Conservation (phyloP, 306 rosid genomes). For the Sesbania bispinosa region DNA sequence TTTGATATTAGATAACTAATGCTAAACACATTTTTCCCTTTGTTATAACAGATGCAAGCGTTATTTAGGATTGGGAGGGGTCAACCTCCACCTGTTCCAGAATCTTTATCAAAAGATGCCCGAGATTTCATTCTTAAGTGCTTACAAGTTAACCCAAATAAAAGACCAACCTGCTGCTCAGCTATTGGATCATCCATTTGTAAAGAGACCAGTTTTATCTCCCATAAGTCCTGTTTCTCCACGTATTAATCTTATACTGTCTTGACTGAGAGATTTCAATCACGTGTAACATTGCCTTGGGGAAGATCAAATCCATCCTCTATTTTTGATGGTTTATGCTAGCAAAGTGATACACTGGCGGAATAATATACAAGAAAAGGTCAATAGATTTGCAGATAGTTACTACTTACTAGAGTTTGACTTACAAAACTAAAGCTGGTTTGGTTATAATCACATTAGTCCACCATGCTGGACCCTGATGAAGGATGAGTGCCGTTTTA, state of each 20-base stretch:
- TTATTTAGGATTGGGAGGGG: conserved; percentile 39
- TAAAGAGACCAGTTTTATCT: conserved; percentile 39
- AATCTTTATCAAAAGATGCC: conserved; percentile 40
- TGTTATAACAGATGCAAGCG: conserved; percentile 34
- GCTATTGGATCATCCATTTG: conserved; percentile 48
- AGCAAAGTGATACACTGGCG: not conserved
- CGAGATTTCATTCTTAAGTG: conserved; percentile 44
- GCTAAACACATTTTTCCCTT: not conserved
- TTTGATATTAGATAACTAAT: not conserved
- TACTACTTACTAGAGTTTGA: not conserved
- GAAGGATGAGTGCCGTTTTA: not conserved
- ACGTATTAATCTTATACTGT: conserved; percentile 4
- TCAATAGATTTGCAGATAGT: not conserved
- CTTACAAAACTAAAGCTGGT: not conserved
- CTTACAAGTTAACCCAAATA: conserved; percentile 41
- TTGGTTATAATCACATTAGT: not conserved
- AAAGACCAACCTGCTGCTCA: conserved; percentile 38
- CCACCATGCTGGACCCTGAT: not conserved
- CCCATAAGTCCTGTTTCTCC: conserved; percentile 42
- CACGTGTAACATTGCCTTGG: not conserved
- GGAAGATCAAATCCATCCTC: not conserved
- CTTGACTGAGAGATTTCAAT: conserved; percentile 11
- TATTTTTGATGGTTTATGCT: not conserved
- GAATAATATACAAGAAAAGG: too few relatives aligned
- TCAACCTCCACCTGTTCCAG: conserved; percentile 42